Conservation (phyloP, 1,284 basidiomycete species). For the Leccinum subfulvum region DNA sequence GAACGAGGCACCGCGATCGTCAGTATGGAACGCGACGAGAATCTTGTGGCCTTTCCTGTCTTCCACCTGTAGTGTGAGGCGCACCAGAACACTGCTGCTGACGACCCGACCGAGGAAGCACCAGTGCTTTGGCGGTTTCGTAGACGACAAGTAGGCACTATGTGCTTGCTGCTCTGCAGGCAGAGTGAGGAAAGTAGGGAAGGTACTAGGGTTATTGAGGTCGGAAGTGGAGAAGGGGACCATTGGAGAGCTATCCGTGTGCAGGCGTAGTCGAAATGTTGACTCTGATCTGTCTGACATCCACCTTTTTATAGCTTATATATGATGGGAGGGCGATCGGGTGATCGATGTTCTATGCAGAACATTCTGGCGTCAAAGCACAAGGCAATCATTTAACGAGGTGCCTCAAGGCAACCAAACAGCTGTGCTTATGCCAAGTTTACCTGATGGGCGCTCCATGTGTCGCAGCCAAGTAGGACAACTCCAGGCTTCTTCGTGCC, state of each 20-base stretch:
- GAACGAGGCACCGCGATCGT: slow-evolving; percentile 31
- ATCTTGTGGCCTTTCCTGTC: slow-evolving; percentile 28
- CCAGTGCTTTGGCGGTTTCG: slow-evolving; percentile 30
- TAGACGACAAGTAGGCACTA: slow-evolving; percentile 22
- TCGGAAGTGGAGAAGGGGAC: slow-evolving; percentile 24
- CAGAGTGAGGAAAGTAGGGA: slow-evolving; percentile 26
- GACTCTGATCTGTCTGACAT: neutral
- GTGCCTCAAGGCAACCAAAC: neutral
- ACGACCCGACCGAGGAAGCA: slow-evolving; percentile 31
- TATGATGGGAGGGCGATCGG: neutral
- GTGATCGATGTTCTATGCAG: slow-evolving; percentile 2
- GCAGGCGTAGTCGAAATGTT: neutral
- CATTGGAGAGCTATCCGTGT: slow-evolving; percentile 18
- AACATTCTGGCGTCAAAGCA: slow-evolving; percentile 11
- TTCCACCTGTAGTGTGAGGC: slow-evolving; percentile 29
- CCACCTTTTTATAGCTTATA: slow-evolving; percentile 14
- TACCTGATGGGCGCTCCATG: slow-evolving; percentile 6
- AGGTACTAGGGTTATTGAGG: slow-evolving; percentile 27
- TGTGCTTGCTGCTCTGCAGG: slow-evolving; percentile 25
- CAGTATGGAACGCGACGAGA: slow-evolving; percentile 32
- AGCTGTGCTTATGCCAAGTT: neutral
- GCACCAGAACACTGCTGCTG: slow-evolving; percentile 24
- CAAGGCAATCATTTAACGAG: neutral
- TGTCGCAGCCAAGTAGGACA: neutral
- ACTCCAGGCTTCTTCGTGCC: slow-evolving; percentile 9